Evolutionary conservation across 2,329 filamentous ascomycete genomes (phyloP).

Genomic region (Epichloe baconii): DNA sequence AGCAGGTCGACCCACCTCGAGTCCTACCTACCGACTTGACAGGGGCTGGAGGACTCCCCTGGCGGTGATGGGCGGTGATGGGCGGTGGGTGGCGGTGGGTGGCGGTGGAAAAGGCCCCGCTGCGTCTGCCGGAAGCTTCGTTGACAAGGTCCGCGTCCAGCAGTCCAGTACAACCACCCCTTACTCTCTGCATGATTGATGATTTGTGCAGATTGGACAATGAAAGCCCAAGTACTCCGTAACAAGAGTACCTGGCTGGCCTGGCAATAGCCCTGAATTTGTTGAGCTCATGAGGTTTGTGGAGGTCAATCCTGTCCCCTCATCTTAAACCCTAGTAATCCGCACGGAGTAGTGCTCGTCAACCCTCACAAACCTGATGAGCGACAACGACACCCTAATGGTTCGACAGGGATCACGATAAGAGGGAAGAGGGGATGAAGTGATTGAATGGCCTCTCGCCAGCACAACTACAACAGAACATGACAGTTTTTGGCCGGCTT

Average conservation of each 20-base stretch:
- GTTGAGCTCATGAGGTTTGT: no score
- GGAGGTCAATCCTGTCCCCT: no score
- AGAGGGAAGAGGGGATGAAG: no score
- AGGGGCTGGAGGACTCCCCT: not conserved
- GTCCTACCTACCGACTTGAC: not conserved
- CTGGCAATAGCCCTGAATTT: no score
- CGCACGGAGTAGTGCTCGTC: not conserved
- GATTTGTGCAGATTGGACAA: no score
- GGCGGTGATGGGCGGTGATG: not conserved
- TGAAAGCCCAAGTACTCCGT: no score
- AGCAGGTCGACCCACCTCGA: not conserved
- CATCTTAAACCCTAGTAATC: no score
- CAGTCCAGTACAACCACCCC: no score
- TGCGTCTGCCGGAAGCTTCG: not conserved
- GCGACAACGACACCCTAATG: not conserved
- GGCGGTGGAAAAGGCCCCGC: not conserved
- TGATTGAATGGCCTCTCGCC: no score
- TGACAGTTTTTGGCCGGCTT: not conserved
- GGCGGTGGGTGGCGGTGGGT: not conserved
- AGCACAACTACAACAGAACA: no score
- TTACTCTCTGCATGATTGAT: no score
- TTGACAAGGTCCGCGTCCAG: not conserved
- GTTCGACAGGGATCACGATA: not conserved
- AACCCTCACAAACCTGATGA: not conserved
- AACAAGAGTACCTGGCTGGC: not conserved